These are phyloP conservation scores for Skeletonema costatum DNA, from an alignment of 108 stramenopile species.

Conservation along the genomic window DNA sequence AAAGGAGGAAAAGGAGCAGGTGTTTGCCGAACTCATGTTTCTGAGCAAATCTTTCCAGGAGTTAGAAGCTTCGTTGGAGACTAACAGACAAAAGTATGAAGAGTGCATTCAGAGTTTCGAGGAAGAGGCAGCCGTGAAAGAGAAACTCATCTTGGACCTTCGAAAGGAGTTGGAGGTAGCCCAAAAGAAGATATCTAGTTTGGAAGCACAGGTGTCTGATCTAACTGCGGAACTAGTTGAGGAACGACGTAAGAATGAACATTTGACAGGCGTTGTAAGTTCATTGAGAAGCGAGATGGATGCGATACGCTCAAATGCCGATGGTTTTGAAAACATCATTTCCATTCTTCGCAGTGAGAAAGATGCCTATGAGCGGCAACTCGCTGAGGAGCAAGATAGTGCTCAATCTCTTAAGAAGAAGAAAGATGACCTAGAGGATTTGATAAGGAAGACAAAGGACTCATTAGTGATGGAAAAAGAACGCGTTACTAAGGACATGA, in stretches of 20 bases:
- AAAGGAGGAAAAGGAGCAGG: conserved; percentile 24
- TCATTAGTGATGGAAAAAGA: conserved; percentile 11
- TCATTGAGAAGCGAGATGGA: conserved; percentile 17
- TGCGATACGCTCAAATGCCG: conserved; percentile 9
- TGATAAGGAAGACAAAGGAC: conserved; percentile 14
- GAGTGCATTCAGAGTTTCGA: conserved; percentile 21
- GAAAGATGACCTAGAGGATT: conserved; percentile 6
- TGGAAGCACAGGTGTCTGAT: conserved; percentile 35
- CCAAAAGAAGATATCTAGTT: conserved; percentile 2
- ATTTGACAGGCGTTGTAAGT: not conserved
- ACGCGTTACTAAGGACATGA: conserved; percentile 5
- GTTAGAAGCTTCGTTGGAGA: conserved; percentile 16
- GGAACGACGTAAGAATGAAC: conserved; percentile 18
- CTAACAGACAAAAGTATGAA: conserved; percentile 17
- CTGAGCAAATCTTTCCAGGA: conserved; percentile 27
- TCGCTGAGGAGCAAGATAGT: not conserved
- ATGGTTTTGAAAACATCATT: conserved; percentile 11
- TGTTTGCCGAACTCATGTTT: conserved; percentile 32
- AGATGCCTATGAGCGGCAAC: conserved; percentile 9
- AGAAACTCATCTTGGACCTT: conserved; percentile 14
- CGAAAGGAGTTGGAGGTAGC: conserved; percentile 14
- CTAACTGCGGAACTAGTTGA: conserved; percentile 19
- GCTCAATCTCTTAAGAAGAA: conserved; percentile 14
- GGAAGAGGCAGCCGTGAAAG: conserved; percentile 31
- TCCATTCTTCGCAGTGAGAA: conserved; percentile 17